Evolutionary conservation across 805 yeast genomes (phyloP).

Genomic region (Suhomyces sp.): DNA sequence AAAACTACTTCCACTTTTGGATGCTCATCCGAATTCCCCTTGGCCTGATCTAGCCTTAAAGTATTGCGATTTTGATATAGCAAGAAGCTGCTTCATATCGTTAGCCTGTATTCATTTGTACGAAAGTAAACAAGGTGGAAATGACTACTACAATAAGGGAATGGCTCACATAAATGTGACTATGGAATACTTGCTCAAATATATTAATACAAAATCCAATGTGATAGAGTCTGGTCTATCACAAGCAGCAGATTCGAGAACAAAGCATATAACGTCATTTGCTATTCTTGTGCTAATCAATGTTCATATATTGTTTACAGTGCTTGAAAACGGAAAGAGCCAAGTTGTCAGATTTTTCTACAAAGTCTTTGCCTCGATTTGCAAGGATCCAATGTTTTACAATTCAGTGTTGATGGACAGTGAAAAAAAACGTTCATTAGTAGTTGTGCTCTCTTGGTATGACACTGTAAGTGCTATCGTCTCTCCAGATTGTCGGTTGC

Average conservation of each 20-base stretch:
- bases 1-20: conserved; percentile 50
- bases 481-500: conserved; percentile 56
- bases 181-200: conserved; percentile 52
- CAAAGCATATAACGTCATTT: conserved; percentile 23
- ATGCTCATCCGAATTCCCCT: conserved; percentile 60
- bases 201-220: conserved; percentile 23
- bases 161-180: conserved; percentile 55
- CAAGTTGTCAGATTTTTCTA: conserved; percentile 50
- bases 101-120: conserved; percentile 58
- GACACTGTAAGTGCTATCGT: conserved; percentile 57
- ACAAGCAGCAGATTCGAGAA: conserved; percentile 9
- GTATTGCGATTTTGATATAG: conserved; percentile 58
- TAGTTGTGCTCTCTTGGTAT: conserved; percentile 58
- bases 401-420: conserved; percentile 37
- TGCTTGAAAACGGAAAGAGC: conserved; percentile 54
- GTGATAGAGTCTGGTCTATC: conserved; percentile 9
- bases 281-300: conserved; percentile 52
- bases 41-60: conserved; percentile 60
- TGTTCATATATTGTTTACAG: conserved; percentile 54
- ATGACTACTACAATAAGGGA: conserved; percentile 52
- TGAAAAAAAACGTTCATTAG: conserved; percentile 49
- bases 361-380: conserved; percentile 50
- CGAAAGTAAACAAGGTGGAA: conserved; percentile 49
- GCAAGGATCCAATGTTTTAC: conserved; percentile 44
- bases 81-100: conserved; percentile 57